These are phyloP conservation scores for Eucalyptus camaldulensis DNA, from an alignment of 345 rosid species.

Conservation along the genomic window DNA sequence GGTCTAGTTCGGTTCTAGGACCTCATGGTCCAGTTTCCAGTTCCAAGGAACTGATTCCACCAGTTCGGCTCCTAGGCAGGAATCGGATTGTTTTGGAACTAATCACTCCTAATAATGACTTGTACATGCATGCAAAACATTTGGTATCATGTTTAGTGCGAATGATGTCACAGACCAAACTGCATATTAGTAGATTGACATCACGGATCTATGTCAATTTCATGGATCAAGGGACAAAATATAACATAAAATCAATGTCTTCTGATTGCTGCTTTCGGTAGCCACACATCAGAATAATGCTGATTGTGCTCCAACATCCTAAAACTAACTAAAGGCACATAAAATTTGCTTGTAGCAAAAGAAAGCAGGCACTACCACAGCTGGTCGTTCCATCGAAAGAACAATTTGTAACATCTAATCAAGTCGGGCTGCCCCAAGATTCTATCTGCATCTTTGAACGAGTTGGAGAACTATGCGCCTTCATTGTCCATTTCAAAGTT, in stretches of 20 bases:
- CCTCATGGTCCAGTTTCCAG: fast-evolving
- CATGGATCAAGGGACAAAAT: not conserved
- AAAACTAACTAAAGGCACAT: not conserved
- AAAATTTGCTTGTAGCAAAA: not conserved
- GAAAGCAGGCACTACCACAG: not conserved
- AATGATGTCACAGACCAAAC: not conserved
- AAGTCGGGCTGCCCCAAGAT: not conserved
- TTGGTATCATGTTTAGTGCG: not conserved
- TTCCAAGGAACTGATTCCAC: fast-evolving
- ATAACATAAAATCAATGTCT: not conserved
- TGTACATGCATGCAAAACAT: not conserved
- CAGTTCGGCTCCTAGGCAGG: fast-evolving
- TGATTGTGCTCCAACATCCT: not conserved
- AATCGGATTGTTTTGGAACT: fast-evolving
- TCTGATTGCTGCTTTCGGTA: not conserved
- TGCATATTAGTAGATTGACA: not conserved
- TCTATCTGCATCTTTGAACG: not conserved
- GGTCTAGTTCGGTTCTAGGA: fast-evolving
- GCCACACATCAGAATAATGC: not conserved
- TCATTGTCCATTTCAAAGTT: not conserved
- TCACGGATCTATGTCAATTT: not conserved
- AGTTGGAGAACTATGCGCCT: not conserved
- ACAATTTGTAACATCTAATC: not conserved
- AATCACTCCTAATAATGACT: fast-evolving
- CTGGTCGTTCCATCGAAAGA: not conserved